A percentile compares a stretch with the other conserved stretches of the same genome.
Evolutionary conservation across 352 stramenopile species (phyloP).

Genomic region (Phytopythium vexans): DNA sequence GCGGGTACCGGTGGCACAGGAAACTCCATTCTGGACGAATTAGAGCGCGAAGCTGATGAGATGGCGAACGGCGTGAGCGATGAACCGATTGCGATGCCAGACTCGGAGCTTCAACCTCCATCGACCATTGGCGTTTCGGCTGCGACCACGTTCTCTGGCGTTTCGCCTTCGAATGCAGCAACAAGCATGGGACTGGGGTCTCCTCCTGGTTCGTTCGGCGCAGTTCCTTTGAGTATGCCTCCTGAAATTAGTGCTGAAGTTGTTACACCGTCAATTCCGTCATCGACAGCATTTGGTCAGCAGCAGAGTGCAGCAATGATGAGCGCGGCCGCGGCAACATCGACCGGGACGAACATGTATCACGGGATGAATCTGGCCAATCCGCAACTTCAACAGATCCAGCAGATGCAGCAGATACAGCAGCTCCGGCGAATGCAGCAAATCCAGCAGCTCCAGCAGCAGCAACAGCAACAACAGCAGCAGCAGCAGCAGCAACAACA

Average conservation of each 20-base stretch:
- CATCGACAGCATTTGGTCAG: slow-evolving; percentile 38
- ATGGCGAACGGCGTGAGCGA: slow-evolving; percentile 84
- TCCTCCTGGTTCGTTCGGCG: slow-evolving; percentile 36
- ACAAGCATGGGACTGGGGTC: slow-evolving; percentile 17
- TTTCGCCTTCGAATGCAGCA: slow-evolving; percentile 25
- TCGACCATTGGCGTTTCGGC: slow-evolving; percentile 7
- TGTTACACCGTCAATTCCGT: slow-evolving; percentile 15
- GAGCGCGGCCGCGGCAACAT: slow-evolving; percentile 20
- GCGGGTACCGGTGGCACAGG: slow-evolving; percentile 11
- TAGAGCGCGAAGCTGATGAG: slow-evolving; percentile 83
- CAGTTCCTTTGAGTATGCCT: slow-evolving; percentile 69
- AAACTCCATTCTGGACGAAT: slow-evolving; percentile 82
- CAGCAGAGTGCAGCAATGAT: slow-evolving; percentile 37
- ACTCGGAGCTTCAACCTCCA: slow-evolving; percentile 63
- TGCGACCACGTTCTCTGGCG: slow-evolving; percentile 9
- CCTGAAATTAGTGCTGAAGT: slow-evolving; percentile 53
- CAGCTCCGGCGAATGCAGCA: slow-evolving; percentile 79
- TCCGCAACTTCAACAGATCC: slow-evolving; percentile 78
- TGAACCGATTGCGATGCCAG: slow-evolving; percentile 77
- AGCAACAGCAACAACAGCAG: slow-evolving; percentile 31
- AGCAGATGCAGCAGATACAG: slow-evolving; percentile 86
- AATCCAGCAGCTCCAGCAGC: slow-evolving; percentile 66
- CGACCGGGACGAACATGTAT: slow-evolving; percentile 50
- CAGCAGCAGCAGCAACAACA: slow-evolving; percentile 24
- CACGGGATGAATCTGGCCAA: slow-evolving; percentile 76